phyloP scores from a whole-genome alignment of 495 filamentous ascomycete species.

The Hamigera avellanea region DNA sequence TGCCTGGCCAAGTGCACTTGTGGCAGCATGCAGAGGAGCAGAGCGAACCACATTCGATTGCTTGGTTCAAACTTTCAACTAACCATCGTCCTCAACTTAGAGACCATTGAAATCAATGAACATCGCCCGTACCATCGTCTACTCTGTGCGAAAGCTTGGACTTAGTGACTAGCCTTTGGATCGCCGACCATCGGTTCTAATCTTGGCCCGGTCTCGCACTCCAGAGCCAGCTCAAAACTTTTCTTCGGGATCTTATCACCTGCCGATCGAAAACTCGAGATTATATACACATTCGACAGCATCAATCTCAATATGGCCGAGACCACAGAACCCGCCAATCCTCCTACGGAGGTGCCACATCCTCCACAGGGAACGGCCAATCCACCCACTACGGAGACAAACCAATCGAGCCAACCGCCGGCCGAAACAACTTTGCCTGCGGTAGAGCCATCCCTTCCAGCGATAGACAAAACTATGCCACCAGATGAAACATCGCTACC shows the following conservation, averaged over 20 bases:
- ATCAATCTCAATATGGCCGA: conserved; percentile 20
- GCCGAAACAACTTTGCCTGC: conserved; percentile 4
- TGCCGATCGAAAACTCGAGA: neutral
- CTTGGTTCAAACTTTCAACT: neutral
- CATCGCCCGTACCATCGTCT: neutral
- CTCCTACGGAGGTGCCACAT: conserved; percentile 19
- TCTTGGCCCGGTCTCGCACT: conserved; percentile 12
- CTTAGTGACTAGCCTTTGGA: neutral
- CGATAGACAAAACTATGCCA: conserved; percentile 3
- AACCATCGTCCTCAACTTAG: neutral
- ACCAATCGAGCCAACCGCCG: conserved; percentile 5
- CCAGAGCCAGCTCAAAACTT: conserved; percentile 1
- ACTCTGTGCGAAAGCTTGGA: neutral
- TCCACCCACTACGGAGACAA: conserved; percentile 10
- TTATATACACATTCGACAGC: neutral
- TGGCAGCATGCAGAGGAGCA: too few species aligned
- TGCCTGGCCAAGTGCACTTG: too few species aligned
- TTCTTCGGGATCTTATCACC: neutral
- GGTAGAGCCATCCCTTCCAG: conserved; percentile 2
- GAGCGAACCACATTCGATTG: neutral
- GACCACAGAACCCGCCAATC: conserved; percentile 17
- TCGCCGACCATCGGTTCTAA: neutral
- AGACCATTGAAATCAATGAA: neutral
- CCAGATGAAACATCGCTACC: conserved; percentile 22
- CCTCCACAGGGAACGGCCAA: conserved; percentile 10